Evolutionary conservation across 169 alveolate species (phyloP).

Genomic region (Cyclospora cayetanensis): DNA sequence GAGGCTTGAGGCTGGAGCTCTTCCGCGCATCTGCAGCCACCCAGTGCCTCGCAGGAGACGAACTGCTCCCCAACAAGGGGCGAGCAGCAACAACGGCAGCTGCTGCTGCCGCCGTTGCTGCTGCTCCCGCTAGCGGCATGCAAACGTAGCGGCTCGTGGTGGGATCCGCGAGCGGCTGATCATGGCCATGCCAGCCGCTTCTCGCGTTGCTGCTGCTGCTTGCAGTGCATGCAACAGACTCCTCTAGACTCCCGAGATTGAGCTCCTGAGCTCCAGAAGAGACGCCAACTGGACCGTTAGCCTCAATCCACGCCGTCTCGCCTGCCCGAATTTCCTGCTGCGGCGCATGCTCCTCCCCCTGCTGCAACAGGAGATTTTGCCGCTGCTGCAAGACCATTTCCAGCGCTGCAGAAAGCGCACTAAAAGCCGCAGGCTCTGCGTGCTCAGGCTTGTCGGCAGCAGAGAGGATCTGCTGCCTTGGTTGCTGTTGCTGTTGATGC

Average conservation of each 20-base stretch:
- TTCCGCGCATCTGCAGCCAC: neutral
- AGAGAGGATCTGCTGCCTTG: neutral
- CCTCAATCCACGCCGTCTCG: constrained; percentile 3
- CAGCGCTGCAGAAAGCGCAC: constrained; percentile 30
- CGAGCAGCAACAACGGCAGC: neutral
- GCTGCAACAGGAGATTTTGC: constrained; percentile 12
- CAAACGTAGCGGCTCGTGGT: constrained; percentile 41
- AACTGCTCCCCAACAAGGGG: neutral
- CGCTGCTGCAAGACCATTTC: constrained; percentile 17
- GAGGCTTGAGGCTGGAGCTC: constrained; percentile 4
- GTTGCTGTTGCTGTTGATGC: neutral
- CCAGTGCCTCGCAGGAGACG: neutral
- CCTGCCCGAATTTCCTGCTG: neutral
- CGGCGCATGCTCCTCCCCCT: neutral
- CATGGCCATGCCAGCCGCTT: constrained; percentile 12
- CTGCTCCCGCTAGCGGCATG: neutral
- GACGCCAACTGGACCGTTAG: neutral
- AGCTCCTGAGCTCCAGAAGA: neutral
- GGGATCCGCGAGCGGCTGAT: constrained; percentile 8
- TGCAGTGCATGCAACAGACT: neutral
- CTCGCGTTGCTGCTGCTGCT: constrained; percentile 9
- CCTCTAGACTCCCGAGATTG: neutral
- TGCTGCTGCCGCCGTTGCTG: neutral
- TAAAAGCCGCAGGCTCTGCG: neutral
- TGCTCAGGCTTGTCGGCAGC: neutral